Evolutionary conservation across 1,284 basidiomycete species (phyloP).

Genomic region (Violaceomyces palustris): DNA sequence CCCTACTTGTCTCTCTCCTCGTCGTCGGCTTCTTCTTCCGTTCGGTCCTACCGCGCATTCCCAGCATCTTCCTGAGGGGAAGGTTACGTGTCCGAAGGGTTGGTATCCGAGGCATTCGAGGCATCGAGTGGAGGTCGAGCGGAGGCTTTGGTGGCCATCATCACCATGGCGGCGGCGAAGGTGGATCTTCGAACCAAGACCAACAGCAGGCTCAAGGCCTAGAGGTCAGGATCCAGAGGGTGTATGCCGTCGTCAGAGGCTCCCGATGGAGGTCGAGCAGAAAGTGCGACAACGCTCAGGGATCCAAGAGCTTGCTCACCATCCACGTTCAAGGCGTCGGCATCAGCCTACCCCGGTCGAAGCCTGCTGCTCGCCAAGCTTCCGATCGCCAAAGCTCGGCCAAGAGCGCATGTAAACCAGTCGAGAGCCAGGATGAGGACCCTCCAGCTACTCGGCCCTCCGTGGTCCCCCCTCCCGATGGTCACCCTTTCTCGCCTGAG

Average conservation of each 20-base stretch:
- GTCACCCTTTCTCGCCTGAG: too few species aligned
- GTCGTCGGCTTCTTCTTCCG: conserved; percentile 36
- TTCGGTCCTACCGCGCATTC: conserved; percentile 35
- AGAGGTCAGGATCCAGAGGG: conserved; percentile 22
- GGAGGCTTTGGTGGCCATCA: too few species aligned
- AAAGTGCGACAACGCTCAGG: too few species aligned
- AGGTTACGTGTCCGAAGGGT: conserved; percentile 28
- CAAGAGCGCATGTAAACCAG: too few species aligned
- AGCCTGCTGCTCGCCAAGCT: too few species aligned
- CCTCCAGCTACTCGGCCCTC: too few species aligned
- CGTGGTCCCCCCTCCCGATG: too few species aligned
- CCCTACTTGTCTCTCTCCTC: conserved; percentile 13
- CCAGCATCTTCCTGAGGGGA: conserved; percentile 34
- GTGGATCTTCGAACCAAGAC: too few species aligned
- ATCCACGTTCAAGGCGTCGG: conserved; percentile 39
- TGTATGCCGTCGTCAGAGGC: conserved; percentile 17
- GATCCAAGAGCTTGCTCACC: conserved; percentile 13
- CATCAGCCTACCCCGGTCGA: conserved; percentile 20
- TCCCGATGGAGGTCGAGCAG: background rate
- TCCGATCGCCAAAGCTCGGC: too few species aligned
- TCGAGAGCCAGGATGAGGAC: too few species aligned
- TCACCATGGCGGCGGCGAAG: too few species aligned
- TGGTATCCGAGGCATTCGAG: conserved; percentile 37
- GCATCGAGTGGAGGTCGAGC: conserved; percentile 40
- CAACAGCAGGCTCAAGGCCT: conserved; percentile 12